These are phyloP conservation scores for California macrophylla DNA, from an alignment of 441 rosid species.

Conservation along the genomic window DNA sequence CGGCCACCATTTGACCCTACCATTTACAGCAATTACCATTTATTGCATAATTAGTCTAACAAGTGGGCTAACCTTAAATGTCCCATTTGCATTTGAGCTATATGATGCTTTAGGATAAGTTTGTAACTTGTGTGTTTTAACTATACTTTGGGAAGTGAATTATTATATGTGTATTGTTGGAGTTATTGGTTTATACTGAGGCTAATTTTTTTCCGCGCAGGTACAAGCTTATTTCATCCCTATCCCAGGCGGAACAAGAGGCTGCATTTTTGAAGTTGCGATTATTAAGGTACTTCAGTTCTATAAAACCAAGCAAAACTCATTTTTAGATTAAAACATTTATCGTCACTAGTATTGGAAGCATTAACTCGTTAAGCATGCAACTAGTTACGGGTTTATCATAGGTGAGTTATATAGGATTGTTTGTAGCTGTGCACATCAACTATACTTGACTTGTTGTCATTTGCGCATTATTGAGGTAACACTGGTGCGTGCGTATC, in stretches of 20 bases:
- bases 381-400: too few relatives aligned
- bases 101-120: not conserved
- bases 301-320: not conserved
- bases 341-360: too few relatives aligned
- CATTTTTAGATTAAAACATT: too few relatives aligned
- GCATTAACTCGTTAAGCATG: not conserved
- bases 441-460: not conserved
- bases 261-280: not conserved
- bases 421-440: not conserved
- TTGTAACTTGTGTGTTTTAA: not conserved
- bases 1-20: constrained; percentile 49
- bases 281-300: not conserved
- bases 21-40: constrained; percentile 32
- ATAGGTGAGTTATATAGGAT: too few relatives aligned
- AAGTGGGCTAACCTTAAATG: constrained; percentile 9
- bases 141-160: not conserved
- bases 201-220: not conserved
- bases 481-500: too few relatives aligned
- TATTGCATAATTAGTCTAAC: constrained; percentile 15
- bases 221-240: not conserved
- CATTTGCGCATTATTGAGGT: not conserved
- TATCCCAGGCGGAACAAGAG: too few relatives aligned
- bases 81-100: not conserved
- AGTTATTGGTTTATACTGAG: not conserved
- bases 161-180: not conserved